Base-by-base conservation (phyloP, 2,329 filamentous ascomycete genomes). In the Verticillium klebahnii region DNA sequence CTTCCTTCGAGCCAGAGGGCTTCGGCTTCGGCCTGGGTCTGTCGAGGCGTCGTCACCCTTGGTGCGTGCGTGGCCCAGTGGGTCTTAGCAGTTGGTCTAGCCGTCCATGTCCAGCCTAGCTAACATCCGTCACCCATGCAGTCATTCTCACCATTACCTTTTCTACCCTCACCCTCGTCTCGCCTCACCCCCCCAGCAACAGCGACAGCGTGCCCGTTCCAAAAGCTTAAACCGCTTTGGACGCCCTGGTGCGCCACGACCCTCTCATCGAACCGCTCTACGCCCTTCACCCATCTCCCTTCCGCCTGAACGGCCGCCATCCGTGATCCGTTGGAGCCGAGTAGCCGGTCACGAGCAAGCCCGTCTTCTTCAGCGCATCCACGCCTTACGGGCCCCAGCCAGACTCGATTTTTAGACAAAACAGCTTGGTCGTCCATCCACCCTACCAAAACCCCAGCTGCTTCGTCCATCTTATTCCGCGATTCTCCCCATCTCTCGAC, bases 171-270 rank as follows among this genome's bases (percentile, higher is more conserved):
- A 39, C 50, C 39, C 39, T 50, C 34, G 40, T 52, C 40, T 52
- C 58, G 19, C 45, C 45, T 45, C 39, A 45, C 39, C 45, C 45
- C 45, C 45, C 45, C 19, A 52, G 45, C 45, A 52, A 52, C n/a
- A 52, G n/a, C 45, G 45, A 23, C 45, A 52, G 45, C 45, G 45
- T 52, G 39, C 45, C 57, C 57, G 57, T 40, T 50, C 57, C 23
- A 58, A 58, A 58, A 58, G 57, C 57, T 58, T 58, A 58, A 58
- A 58, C 57, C 37, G n/a, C 15, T 58, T 40, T 58, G 37, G 57
- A 40, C 45, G 45, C 45, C 45, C 45, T 29, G 45, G 37, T 39
- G 29, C 57, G 57, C 57, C 57, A 50, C 57, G n/a, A 25, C 19
- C 39, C 15, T 45, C 45, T 52, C 45, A 14, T 52, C 19, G 45